Percentiles rank a stretch among this genome's conserved stretches.
These are phyloP conservation scores for Globisporangium middletonii DNA, from an alignment of 352 stramenopile genomes.

Conservation along the genomic window DNA sequence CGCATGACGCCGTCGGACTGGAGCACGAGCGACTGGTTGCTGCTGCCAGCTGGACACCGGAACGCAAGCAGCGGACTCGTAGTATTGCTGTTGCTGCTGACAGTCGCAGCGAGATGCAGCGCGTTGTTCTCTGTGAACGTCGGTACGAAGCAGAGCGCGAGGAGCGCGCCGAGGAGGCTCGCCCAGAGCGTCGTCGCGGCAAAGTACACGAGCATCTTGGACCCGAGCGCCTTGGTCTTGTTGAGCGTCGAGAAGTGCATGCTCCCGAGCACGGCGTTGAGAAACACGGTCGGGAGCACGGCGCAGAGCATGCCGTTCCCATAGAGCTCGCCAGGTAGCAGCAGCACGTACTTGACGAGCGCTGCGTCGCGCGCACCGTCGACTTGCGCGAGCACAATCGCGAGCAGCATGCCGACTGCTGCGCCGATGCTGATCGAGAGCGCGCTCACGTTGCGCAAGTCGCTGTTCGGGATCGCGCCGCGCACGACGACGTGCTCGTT, in stretches of 20 bases:
- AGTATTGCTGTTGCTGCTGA: conserved; percentile 1
- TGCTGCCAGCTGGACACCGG: conserved; percentile 15
- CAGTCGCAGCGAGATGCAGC: conserved; percentile 17
- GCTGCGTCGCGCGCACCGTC: conserved; percentile 11
- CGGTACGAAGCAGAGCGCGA: conserved; percentile 29
- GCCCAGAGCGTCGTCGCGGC: conserved; percentile 30
- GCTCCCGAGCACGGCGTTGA: conserved; percentile 37
- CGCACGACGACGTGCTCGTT: conserved; percentile 3
- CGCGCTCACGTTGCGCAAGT: conserved; percentile 12
- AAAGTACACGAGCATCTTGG: conserved; percentile 29
- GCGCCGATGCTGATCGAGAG: conserved; percentile 21
- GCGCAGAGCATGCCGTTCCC: conserved; percentile 31
- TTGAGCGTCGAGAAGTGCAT: conserved; percentile 38
- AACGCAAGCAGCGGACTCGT: conserved; percentile 16
- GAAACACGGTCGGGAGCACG: conserved; percentile 28
- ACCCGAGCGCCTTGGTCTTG: conserved; percentile 27
- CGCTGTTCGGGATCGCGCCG: conserved; percentile 8
- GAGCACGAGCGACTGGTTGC: conserved; percentile 23
- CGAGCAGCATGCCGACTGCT: conserved; percentile 19
- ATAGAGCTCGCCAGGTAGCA: conserved; percentile 31
- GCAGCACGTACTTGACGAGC: conserved; percentile 7
- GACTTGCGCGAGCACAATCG: conserved; percentile 17
- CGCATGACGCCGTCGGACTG: conserved; percentile 27
- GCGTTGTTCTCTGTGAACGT: conserved; percentile 21
- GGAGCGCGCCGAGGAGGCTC: conserved; percentile 39